Conservation (phyloP, 805 yeast species). For the Pichia nanzhaoensis region DNA sequence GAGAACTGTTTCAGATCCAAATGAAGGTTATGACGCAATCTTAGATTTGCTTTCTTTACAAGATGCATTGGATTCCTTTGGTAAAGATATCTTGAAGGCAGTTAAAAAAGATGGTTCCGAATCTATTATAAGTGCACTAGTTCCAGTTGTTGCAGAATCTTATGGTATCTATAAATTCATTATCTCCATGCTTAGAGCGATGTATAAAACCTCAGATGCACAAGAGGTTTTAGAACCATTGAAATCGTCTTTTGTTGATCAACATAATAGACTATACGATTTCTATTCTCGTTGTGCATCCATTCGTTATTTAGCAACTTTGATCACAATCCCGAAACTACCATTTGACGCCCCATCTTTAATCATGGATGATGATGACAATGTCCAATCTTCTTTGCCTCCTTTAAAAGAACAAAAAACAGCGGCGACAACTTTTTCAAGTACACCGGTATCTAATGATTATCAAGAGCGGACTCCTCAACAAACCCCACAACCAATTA, state of each 20-base stretch:
- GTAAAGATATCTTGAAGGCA: constrained; percentile 64
- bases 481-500: constrained; percentile 27
- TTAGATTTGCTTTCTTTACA: constrained; percentile 80
- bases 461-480: background rate
- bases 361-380: constrained; percentile 38
- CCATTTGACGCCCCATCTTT: constrained; percentile 56
- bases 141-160: constrained; percentile 85
- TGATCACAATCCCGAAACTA: constrained; percentile 73
- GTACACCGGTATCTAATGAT: constrained; percentile 30
- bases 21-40: constrained; percentile 89
- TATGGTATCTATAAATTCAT: constrained; percentile 89
- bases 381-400: constrained; percentile 33
- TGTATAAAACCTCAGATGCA: constrained; percentile 65
- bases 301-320: constrained; percentile 69
- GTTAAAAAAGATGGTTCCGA: constrained; percentile 50
- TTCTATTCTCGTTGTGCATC: constrained; percentile 89
- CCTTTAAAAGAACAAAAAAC: constrained; percentile 21
- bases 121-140: constrained; percentile 78
- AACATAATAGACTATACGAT: constrained; percentile 63
- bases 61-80: constrained; percentile 75
- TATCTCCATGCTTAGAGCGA: constrained; percentile 84
- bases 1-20: constrained; percentile 84
- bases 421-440: constrained; percentile 15
- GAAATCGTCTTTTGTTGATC: constrained; percentile 61
- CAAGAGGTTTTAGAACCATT: constrained; percentile 75